These are phyloP conservation scores for Cladosporium oxysporum DNA, from an alignment of 2,329 filamentous ascomycete species.

Conservation along the genomic window DNA sequence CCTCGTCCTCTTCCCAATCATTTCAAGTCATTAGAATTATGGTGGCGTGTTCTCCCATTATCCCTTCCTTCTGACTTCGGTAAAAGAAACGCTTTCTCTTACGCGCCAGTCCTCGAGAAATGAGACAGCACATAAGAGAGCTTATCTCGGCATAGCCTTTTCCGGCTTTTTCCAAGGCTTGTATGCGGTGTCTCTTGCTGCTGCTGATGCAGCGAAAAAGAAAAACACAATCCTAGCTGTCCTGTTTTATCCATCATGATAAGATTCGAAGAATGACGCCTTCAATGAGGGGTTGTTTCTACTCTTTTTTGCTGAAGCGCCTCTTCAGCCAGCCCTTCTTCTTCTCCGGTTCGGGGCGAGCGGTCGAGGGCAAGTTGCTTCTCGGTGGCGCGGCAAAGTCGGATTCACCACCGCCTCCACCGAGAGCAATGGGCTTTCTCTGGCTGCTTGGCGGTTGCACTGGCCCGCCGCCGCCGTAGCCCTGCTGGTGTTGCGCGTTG, in stretches of 20 bases:
- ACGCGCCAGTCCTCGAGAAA: background rate
- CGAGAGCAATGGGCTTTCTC: conserved; percentile 17
- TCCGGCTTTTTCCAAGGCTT: background rate
- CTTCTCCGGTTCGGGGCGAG: conserved; percentile 59
- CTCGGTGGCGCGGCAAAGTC: conserved; percentile 23
- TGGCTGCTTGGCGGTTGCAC: conserved; percentile 11
- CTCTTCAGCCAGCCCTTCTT: conserved; percentile 87
- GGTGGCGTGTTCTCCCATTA: background rate
- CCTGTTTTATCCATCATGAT: conserved; percentile 2
- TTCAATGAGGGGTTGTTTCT: background rate
- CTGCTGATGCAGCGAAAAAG: no score
- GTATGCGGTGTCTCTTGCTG: no score
- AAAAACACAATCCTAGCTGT: background rate
- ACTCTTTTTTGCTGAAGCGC: conserved; percentile 69
- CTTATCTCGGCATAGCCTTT: no score
- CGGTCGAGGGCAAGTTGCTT: conserved; percentile 29
- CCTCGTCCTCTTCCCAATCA: background rate
- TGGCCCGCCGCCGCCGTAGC: conserved; percentile 21
- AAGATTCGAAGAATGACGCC: background rate
- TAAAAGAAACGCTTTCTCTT: background rate
- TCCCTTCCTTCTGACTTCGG: background rate
- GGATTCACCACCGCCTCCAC: conserved; percentile 21
- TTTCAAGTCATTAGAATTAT: conserved; percentile 8
- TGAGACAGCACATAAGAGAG: no score
- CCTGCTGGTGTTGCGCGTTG: conserved; percentile 22